Percentiles rank a stretch among this genome's conserved stretches.
These are phyloP conservation scores for Aspergillus amoenus DNA, from an alignment of 2,329 filamentous ascomycete genomes.

Conservation along the genomic window DNA sequence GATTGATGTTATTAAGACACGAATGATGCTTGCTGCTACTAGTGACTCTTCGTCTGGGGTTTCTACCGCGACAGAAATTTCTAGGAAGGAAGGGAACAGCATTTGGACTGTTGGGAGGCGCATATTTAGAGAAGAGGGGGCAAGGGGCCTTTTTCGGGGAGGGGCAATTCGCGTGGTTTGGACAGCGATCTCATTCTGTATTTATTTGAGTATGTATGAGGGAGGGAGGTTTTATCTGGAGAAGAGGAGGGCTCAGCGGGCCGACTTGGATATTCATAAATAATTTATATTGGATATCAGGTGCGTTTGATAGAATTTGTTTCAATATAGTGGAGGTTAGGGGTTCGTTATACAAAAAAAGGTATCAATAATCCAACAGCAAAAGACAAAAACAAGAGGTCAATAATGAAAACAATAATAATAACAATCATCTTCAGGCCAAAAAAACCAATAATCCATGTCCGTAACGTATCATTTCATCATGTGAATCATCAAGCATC, in stretches of 20 bases:
- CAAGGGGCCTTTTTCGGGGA: slow-evolving; percentile 72
- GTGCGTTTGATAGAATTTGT: slow-evolving; percentile 2
- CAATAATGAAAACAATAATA: background rate
- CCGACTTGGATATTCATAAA: slow-evolving; percentile 31
- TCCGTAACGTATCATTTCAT: slow-evolving; percentile 12
- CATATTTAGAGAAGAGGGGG: slow-evolving; percentile 65
- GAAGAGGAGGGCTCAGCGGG: slow-evolving; percentile 25
- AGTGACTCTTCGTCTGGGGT: slow-evolving; percentile 22
- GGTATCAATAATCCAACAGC: background rate
- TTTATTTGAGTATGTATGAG: slow-evolving; percentile 87
- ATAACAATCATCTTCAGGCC: background rate
- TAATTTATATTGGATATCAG: slow-evolving; percentile 12
- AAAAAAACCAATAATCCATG: background rate
- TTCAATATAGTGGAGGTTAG: background rate
- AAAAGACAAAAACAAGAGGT: background rate
- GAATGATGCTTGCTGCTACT: slow-evolving; percentile 75
- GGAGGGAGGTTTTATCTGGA: slow-evolving; percentile 65
- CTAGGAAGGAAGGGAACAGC: background rate
- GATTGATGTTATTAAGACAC: slow-evolving; percentile 84
- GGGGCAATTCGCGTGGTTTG: slow-evolving; percentile 71
- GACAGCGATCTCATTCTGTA: slow-evolving; percentile 78
- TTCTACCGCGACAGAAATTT: background rate
- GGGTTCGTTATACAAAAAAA: slow-evolving; percentile 3
- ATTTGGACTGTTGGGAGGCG: slow-evolving; percentile 57
- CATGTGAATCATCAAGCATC: slow-evolving; percentile 10